A percentile compares a stretch with the other conserved stretches of the same genome.
Conservation (phyloP, 2,329 filamentous ascomycete species). For the Elsinoe ampelina region DNA sequence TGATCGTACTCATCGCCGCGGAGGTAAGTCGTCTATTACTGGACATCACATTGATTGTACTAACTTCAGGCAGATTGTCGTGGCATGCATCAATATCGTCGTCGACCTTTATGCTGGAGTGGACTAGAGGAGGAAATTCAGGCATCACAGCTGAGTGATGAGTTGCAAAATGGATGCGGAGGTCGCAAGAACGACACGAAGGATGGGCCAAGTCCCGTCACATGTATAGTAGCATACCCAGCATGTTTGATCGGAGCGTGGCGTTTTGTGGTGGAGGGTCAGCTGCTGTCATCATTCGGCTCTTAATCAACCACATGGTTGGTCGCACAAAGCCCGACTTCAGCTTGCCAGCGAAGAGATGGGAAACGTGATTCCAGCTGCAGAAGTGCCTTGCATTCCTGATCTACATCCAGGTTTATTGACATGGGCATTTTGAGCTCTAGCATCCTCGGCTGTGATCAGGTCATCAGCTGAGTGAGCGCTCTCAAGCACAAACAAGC, state of each 20-base stretch:
- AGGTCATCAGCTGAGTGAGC: background rate
- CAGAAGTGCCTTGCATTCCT: no score
- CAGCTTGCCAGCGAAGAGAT: no score
- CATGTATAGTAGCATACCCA: background rate
- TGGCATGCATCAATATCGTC: constrained; percentile 80
- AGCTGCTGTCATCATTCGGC: background rate
- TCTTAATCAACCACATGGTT: background rate
- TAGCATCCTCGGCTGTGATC: background rate
- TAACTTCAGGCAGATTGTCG: constrained; percentile 8
- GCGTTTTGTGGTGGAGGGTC: background rate
- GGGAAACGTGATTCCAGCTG: no score
- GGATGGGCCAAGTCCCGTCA: background rate
- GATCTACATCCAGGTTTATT: no score
- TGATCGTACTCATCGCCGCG: constrained; percentile 90
- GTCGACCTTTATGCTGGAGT: constrained; percentile 73
- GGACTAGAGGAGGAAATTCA: constrained; percentile 15
- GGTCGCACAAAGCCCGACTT: background rate
- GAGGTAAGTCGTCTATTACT: constrained; percentile 59
- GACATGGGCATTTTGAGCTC: no score
- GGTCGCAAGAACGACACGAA: background rate
- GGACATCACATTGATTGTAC: background rate
- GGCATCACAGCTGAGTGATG: background rate
- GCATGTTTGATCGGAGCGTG: background rate
- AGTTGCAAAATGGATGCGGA: background rate
- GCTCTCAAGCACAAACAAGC: background rate